Evolutionary conservation across 2,329 filamentous ascomycete genomes (phyloP).

Genomic region (Helotiales sp.): DNA sequence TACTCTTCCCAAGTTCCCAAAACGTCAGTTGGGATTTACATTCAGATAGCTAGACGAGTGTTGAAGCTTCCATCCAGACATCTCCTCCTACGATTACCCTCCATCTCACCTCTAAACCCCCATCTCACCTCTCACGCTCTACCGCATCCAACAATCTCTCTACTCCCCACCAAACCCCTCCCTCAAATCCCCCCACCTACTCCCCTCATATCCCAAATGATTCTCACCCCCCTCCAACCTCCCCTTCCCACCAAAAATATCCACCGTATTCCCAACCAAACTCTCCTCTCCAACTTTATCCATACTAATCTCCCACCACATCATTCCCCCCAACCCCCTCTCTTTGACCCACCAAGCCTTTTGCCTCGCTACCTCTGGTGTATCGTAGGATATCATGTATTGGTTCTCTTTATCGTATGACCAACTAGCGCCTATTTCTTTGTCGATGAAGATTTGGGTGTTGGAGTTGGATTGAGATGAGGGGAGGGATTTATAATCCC

Average conservation of each 20-base stretch:
- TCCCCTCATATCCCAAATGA: constrained; percentile 50
- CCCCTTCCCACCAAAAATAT: constrained; percentile 34
- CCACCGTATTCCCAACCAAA: constrained; percentile 53
- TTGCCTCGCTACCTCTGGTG: constrained; percentile 34
- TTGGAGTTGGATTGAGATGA: constrained; percentile 54
- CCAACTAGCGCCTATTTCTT: constrained; percentile 61
- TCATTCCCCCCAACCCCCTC: constrained; percentile 65
- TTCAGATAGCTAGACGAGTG: no score
- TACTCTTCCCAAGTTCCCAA: not conserved
- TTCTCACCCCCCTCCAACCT: constrained; percentile 48
- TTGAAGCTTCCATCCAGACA: no score
- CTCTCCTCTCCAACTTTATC: constrained; percentile 62
- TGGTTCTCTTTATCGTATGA: constrained; percentile 61
- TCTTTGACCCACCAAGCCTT: constrained; percentile 34
- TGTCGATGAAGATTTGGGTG: constrained; percentile 51
- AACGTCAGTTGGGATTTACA: no score
- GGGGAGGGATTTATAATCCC: constrained; percentile 79
- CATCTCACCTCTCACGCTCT: no score
- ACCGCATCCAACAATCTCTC: no score
- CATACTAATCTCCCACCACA: constrained; percentile 82
- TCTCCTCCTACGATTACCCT: no score
- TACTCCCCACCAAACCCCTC: constrained; percentile 35
- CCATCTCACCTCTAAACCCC: no score
- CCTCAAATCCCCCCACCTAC: constrained; percentile 50
- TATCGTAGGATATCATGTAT: constrained; percentile 71